Percentiles rank a stretch among this genome's conserved stretches.
phyloP scores from a whole-genome alignment of 1,139 yeast genomes.

The Geotrichum candidum region DNA sequence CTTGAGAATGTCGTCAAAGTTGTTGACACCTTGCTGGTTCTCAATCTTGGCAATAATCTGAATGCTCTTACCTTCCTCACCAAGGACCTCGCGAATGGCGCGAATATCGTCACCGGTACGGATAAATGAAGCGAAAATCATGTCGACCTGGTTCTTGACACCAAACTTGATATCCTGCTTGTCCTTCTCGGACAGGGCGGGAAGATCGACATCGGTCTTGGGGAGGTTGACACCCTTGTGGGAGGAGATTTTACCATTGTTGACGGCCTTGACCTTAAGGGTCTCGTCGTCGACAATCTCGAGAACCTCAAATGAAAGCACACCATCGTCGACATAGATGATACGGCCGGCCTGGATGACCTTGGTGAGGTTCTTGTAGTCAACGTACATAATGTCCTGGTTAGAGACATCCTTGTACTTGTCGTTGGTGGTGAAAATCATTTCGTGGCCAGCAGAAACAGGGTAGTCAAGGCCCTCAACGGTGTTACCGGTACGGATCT shows the following conservation, averaged over 20 bases:
- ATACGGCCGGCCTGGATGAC: conserved; percentile 82
- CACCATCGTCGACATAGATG: conserved; percentile 97
- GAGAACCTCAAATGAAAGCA: conserved; percentile 85
- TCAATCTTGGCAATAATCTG: conserved; percentile 96
- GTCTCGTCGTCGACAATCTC: conserved; percentile 74
- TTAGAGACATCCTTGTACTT: conserved; percentile 65
- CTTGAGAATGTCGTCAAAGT: conserved; percentile 89
- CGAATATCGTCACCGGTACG: conserved; percentile 87
- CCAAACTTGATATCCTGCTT: conserved; percentile 86
- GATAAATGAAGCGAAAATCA: conserved; percentile 97
- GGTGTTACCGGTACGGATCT: conserved; percentile 97
- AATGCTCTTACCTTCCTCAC: conserved; percentile 93
- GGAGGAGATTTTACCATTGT: conserved; percentile 91
- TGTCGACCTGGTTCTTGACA: conserved; percentile 94
- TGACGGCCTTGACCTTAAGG: conserved; percentile 79
- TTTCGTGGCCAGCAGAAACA: conserved; percentile 77
- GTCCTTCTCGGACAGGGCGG: conserved; percentile 96
- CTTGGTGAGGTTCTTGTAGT: conserved; percentile 93
- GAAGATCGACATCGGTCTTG: conserved; percentile 97
- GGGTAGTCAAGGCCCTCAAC: conserved; percentile 71
- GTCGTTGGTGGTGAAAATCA: conserved; percentile 90
- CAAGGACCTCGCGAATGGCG: conserved; percentile 88
- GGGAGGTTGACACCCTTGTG: conserved; percentile 99
- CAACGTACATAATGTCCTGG: conserved; percentile 78
- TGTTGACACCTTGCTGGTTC: conserved; percentile 99